Evolutionary conservation across 2,329 filamentous ascomycete species (phyloP), one percentile per base, ranked within the genome.

Genomic region (Trichothecium roseum): DNA sequence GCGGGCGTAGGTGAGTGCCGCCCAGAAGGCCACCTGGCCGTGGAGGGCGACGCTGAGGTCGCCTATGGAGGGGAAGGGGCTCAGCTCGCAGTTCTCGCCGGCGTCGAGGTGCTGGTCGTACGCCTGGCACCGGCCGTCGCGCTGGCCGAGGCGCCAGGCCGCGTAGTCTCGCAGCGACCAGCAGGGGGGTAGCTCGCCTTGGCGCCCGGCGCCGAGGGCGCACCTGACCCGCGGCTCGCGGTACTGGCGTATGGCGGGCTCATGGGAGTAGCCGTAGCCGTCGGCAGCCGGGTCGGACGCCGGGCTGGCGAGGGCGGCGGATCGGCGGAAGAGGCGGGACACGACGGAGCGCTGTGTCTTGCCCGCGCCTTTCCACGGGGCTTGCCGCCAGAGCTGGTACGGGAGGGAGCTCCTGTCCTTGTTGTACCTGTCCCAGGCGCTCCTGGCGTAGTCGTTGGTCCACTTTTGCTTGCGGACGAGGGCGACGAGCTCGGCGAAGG

Each of bases 71-170:
- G 32, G 36, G 41, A 41, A 45, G 2, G 40, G 37, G 9, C 32
- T 22, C 14, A 45, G 15, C 15, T 45, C 40, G 9, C 43, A 45
- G 3, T n/a, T n/a, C n/a, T n/a, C n/a, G n/a, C n/a, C n/a, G n/a
- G n/a, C n/a, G n/a, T n/a, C n/a, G n/a, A n/a, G n/a, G n/a, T n/a
- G 43, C 4, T 18, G 12, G 17, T 12, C 22, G 4, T 34, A 16
- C 4, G 20, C 22, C 13, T 30, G 12, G 18, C 43, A 45, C 1
- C 28, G 13, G 8, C 35, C 34, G 13, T 18, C n/a, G 4, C 35
- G 32, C n/a, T 24, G 29, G 6, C 31, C 26, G 6, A 20, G 32
- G 12, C 42, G 39, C 14, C 40, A 15, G 3, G 31, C 22, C 7
- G 41, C 40, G 18, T 41, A 45, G 8, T 41, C 32, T 4, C 34